phyloP scores from a whole-genome alignment of 495 filamentous ascomycete genomes.

The Trichoderma reesei region DNA sequence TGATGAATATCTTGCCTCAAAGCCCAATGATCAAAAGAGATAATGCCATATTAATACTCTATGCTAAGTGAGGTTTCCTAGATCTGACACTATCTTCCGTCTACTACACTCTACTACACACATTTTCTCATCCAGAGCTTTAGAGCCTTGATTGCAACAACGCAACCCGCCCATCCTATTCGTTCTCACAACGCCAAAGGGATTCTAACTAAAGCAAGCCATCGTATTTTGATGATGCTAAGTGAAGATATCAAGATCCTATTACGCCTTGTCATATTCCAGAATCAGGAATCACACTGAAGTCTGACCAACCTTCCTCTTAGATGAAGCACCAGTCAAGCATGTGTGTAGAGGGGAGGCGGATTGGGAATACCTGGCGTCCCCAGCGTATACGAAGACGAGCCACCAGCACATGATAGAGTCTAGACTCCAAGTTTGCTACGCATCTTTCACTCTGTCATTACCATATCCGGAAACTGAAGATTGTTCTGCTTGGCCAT shows the following conservation, averaged over 20 bases:
- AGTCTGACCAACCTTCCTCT: background rate
- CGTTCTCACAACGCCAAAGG: background rate
- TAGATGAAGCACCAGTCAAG: background rate
- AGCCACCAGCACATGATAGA: no score
- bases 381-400: no score
- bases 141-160: background rate
- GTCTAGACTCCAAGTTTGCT: no score
- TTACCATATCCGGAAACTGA: background rate
- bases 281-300: background rate
- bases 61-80: background rate
- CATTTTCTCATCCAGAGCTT: background rate
- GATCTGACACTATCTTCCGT: no score
- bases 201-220: background rate
- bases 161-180: background rate
- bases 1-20: background rate
- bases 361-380: no score
- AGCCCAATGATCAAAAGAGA: background rate
- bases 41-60: background rate
- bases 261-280: background rate
- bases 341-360: no score
- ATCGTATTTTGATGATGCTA: background rate
- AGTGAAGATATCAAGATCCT: background rate
- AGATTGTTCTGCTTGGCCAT: background rate
- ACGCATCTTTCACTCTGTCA: no score
- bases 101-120: background rate